Base-by-base conservation (phyloP, 352 stramenopile species). In the Pythium grandisporangium region DNA sequence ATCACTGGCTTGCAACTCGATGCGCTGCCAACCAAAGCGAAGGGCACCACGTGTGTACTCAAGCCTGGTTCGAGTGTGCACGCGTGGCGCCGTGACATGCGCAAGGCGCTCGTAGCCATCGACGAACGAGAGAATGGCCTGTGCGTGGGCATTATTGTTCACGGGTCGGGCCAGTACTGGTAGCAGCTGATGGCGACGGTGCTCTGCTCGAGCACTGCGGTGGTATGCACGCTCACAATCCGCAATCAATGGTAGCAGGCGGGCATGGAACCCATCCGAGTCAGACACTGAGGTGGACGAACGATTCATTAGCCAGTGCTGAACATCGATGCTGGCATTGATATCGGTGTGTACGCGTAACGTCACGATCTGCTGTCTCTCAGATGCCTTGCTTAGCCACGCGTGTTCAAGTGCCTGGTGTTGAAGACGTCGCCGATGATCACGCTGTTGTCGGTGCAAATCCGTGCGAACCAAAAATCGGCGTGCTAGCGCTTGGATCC, bases 11-110 rank as follows among this genome's bases (percentile, higher is more conserved):
- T n/a, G n/a, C n/a, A n/a, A n/a, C n/a, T n/a, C 39, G 12, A 76
- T 34, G 35, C 71, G 51, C 47, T 63, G 55, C 79, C 79, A 93
- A 10, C 76, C 76, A 37, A 88, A 90, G 6, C 71, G 72, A 32
- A 86, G 46, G 25, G 54, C 61, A 14, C 66, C 66, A 14, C 58
- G 63, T 1, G 79, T 89, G 43, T 66, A 81, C 24, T 37, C 32
- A 17, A 92, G 40, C 3, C 30, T 50, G n/a, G 53, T 59, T 7
- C 13, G 7, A n/a, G 45, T 32, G 11, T 38, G 39, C 2, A 39
- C 41, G 19, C 43, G 37, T 0, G 53, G 54, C 1, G 55, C 59
- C 7, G 69, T 42, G 24, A 48, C 40, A 0, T 47, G 43, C 36
- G 65, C 46, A 0, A 88, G 62, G 4, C 37, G 10, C 5, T 53